phyloP scores from a whole-genome alignment of 2,329 filamentous ascomycete species.

The Simplicillium sp. region DNA sequence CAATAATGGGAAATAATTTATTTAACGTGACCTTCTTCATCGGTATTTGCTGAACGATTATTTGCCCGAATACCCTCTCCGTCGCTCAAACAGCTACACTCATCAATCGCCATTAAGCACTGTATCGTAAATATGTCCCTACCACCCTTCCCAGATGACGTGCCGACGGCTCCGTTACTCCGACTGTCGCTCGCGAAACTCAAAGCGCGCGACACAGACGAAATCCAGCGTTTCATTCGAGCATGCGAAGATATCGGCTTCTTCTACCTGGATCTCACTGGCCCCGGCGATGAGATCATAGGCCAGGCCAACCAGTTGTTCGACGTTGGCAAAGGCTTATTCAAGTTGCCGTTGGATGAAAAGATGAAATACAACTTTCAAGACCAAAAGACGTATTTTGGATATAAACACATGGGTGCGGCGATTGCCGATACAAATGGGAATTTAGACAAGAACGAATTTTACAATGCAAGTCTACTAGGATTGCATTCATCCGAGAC shows the following conservation, averaged over 20 bases:
- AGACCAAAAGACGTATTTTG: slow-evolving; percentile 3
- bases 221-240: background rate
- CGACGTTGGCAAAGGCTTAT: slow-evolving; percentile 1
- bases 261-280: slow-evolving; percentile 3
- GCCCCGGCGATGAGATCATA: background rate
- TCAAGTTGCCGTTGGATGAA: slow-evolving; percentile 2
- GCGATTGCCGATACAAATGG: background rate
- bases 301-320: background rate
- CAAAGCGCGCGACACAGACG: background rate
- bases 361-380: slow-evolving; percentile 4
- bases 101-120: slow-evolving; percentile 1
- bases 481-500: background rate
- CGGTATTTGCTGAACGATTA: too few relatives aligned
- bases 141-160: slow-evolving; percentile 2
- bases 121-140: background rate
- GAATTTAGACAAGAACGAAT: slow-evolving; percentile 3
- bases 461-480: slow-evolving; percentile 2
- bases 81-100: too few relatives aligned
- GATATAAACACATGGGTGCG: slow-evolving; percentile 3
- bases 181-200: slow-evolving; percentile 3
- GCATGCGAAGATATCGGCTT: slow-evolving; percentile 5
- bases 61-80: too few relatives aligned
- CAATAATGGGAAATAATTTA: too few relatives aligned
- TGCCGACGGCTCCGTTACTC: slow-evolving; percentile 3
- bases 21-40: too few relatives aligned